Evolutionary conservation across 345 rosid species (phyloP).

Genomic region (Limnanthes douglasii): DNA sequence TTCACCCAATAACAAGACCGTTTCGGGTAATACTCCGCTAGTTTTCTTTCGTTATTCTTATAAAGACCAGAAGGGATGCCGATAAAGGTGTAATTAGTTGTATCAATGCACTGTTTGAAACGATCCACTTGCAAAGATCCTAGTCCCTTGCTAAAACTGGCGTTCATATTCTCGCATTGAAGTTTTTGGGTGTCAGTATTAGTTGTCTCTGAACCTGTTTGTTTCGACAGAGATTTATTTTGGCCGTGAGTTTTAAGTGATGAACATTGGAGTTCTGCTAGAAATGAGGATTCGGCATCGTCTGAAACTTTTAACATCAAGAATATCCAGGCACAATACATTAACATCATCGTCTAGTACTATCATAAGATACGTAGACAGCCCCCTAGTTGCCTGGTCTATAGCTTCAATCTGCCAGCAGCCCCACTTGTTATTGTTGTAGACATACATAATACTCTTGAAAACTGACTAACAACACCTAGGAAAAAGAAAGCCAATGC

Average conservation of each 20-base stretch:
- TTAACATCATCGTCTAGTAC: slow-evolving; percentile 69
- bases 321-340: slow-evolving; percentile 18
- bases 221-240: slow-evolving; percentile 15
- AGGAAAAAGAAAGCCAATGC: slow-evolving; percentile 90
- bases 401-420: slow-evolving; percentile 76
- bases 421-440: slow-evolving; percentile 84
- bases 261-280: slow-evolving; percentile 53
- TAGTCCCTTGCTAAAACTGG: slow-evolving; percentile 14
- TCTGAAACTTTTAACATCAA: too few species aligned
- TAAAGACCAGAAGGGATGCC: too few species aligned
- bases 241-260: slow-evolving; percentile 28
- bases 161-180: slow-evolving; percentile 12
- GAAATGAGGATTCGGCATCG: slow-evolving; percentile 27
- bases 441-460: slow-evolving; percentile 60
- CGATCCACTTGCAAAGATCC: slow-evolving; percentile 60
- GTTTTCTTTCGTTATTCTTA: too few species aligned
- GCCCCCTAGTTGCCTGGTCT: slow-evolving; percentile 69
- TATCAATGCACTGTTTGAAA: slow-evolving; percentile 63
- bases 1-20: too few species aligned
- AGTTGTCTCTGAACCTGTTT: slow-evolving; percentile 15
- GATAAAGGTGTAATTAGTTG: too few species aligned
- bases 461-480: slow-evolving; percentile 82
- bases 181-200: slow-evolving; percentile 9
- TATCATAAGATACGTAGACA: slow-evolving; percentile 85
- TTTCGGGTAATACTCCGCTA: too few species aligned